A percentile compares a stretch with the other conserved stretches of the same genome.
These are phyloP conservation scores for Turritis glabra DNA, from an alignment of 345 rosid genomes.

Conservation along the genomic window DNA sequence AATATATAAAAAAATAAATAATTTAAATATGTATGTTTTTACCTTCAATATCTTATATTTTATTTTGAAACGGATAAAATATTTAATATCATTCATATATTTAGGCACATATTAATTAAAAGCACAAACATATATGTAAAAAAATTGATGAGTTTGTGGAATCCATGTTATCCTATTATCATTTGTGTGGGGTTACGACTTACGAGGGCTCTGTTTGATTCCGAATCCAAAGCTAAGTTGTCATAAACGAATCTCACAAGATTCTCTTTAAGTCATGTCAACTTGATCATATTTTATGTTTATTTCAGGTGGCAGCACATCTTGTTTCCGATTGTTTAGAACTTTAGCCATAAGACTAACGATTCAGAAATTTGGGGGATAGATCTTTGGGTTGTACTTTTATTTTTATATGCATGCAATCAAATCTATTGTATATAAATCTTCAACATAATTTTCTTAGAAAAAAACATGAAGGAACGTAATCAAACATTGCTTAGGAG, in stretches of 20 bases:
- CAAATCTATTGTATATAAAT: neutral
- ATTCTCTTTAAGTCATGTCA: conserved; percentile 7
- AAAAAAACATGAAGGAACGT: neutral
- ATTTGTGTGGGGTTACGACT: conserved; percentile 10
- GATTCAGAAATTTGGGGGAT: too few relatives aligned
- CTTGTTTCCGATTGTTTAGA: neutral
- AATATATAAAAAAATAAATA: too few relatives aligned
- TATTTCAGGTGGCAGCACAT: conserved; percentile 20
- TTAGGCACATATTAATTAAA: neutral
- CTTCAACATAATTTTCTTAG: neutral
- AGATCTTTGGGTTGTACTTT: too few relatives aligned
- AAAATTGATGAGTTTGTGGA: conserved; percentile 18
- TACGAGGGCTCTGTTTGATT: conserved; percentile 18
- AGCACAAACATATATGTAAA: neutral
- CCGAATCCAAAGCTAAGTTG: conserved; percentile 30
- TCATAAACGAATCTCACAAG: conserved; percentile 31
- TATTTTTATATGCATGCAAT: neutral
- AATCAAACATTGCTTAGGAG: neutral
- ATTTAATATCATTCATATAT: neutral
- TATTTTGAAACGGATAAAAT: too few relatives aligned
- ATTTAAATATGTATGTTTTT: too few relatives aligned
- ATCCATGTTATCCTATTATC: conserved; percentile 23
- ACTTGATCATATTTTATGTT: conserved; percentile 10
- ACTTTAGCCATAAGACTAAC: too few relatives aligned
- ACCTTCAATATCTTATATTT: too few relatives aligned